Conservation (phyloP, 768 basidiomycete genomes). For the Mycena pura region DNA sequence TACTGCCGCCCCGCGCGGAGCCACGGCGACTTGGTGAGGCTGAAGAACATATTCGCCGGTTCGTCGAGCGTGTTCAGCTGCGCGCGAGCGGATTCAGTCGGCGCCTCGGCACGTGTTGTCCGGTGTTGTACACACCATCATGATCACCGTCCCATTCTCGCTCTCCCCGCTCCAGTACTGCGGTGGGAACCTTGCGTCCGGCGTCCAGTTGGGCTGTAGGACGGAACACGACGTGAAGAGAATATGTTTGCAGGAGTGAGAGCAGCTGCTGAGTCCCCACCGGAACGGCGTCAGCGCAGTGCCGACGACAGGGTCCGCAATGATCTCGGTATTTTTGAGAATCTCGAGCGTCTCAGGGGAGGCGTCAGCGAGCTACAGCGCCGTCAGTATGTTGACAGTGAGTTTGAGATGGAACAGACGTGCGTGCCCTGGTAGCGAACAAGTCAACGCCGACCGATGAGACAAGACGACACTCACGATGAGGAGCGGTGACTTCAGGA, state of each 20-base stretch:
- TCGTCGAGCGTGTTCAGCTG: slow-evolving; percentile 68
- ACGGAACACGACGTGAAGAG: too few relatives aligned
- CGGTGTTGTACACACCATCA: slow-evolving; percentile 56
- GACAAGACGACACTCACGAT: slow-evolving; percentile 41
- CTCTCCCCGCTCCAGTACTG: slow-evolving; percentile 75
- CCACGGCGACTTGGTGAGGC: slow-evolving; percentile 73
- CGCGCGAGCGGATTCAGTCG: background rate
- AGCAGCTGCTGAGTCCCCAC: slow-evolving; percentile 59
- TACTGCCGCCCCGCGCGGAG: slow-evolving; percentile 72
- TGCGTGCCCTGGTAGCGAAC: slow-evolving; percentile 43
- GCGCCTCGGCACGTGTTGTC: background rate
- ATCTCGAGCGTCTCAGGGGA: slow-evolving; percentile 58
- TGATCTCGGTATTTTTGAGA: slow-evolving; percentile 67
- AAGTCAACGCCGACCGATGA: background rate
- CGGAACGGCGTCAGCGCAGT: slow-evolving; percentile 69
- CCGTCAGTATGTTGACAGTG: background rate
- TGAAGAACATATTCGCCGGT: slow-evolving; percentile 65
- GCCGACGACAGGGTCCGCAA: slow-evolving; percentile 69
- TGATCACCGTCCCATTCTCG: slow-evolving; percentile 69
- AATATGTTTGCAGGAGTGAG: background rate
- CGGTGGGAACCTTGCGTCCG: slow-evolving; percentile 59
- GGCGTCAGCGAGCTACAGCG: slow-evolving; percentile 53
- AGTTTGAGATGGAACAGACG: slow-evolving; percentile 25
- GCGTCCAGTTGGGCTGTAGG: slow-evolving; percentile 49
- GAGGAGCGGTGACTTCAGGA: slow-evolving; percentile 73